A percentile compares a stretch with the other conserved stretches of the same genome.
Evolutionary conservation across 176 grass and related monocot genomes (phyloP).

Genomic region (Urochloa ruziziensis): DNA sequence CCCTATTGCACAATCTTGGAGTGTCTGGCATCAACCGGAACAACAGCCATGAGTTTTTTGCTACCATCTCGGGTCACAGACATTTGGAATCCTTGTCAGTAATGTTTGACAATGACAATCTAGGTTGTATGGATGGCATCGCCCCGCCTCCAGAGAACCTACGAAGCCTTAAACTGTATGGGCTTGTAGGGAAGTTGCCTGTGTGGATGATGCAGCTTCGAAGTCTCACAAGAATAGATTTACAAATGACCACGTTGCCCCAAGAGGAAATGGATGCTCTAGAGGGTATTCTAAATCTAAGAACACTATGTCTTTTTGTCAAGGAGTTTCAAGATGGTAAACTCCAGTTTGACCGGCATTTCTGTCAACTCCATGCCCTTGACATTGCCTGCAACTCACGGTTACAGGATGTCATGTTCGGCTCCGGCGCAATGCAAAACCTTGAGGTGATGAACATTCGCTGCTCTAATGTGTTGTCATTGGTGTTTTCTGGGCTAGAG

Average conservation of each 20-base stretch:
- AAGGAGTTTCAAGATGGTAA: background rate
- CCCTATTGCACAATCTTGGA: background rate
- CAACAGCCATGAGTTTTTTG: background rate
- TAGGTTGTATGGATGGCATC: background rate
- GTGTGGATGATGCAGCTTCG: fast-evolving
- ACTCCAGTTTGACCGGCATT: background rate
- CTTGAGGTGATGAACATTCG: no score
- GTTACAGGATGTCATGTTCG: no score
- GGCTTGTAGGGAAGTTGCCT: background rate
- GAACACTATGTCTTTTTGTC: background rate
- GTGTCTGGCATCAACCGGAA: background rate
- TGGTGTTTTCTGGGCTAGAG: background rate
- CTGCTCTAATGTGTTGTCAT: no score
- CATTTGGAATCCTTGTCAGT: background rate
- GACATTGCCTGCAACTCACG: no score
- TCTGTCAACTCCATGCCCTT: no score
- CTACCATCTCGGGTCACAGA: background rate
- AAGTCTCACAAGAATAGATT: background rate
- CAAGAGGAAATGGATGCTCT: background rate
- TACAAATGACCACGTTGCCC: background rate
- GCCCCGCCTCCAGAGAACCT: background rate
- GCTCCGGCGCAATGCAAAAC: fast-evolving
- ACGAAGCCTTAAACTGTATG: background rate
- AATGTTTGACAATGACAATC: background rate
- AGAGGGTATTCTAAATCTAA: fast-evolving